Evolutionary conservation across 2,329 filamentous ascomycete genomes (phyloP).

Genomic region (Phoma herbarum): DNA sequence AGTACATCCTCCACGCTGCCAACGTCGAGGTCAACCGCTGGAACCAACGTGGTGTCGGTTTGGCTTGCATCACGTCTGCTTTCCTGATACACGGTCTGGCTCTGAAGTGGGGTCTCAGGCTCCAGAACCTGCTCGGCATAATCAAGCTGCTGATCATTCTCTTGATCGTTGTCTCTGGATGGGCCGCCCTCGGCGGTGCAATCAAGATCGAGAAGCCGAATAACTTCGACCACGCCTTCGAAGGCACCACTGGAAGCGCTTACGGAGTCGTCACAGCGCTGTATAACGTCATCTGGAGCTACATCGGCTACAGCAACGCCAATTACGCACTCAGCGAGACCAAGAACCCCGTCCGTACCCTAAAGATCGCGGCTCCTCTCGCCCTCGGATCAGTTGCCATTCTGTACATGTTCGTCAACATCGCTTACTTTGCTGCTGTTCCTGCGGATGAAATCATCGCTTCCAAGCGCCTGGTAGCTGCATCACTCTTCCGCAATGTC

Average conservation of each 20-base stretch:
- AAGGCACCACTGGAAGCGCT: slow-evolving; percentile 70
- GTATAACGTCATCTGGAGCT: slow-evolving; percentile 77
- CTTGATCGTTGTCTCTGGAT: slow-evolving; percentile 71
- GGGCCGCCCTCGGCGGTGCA: slow-evolving; percentile 68
- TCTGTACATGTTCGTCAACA: slow-evolving; percentile 72
- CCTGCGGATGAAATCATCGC: slow-evolving; percentile 63
- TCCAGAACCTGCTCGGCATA: slow-evolving; percentile 71
- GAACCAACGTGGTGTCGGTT: slow-evolving; percentile 72
- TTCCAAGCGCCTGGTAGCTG: slow-evolving; percentile 64
- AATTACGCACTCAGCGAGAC: slow-evolving; percentile 73
- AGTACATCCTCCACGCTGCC: slow-evolving; percentile 74
- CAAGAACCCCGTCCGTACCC: slow-evolving; percentile 69
- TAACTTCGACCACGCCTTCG: slow-evolving; percentile 71
- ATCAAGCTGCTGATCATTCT: slow-evolving; percentile 73
- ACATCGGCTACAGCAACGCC: slow-evolving; percentile 73
- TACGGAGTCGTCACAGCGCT: slow-evolving; percentile 75
- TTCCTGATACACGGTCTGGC: slow-evolving; percentile 72
- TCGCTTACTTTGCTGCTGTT: slow-evolving; percentile 72
- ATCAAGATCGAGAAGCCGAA: slow-evolving; percentile 65
- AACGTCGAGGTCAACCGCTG: slow-evolving; percentile 69
- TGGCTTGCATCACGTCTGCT: slow-evolving; percentile 71
- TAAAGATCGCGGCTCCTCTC: slow-evolving; percentile 70
- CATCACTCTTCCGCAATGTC: slow-evolving; percentile 66
- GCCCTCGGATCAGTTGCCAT: slow-evolving; percentile 67
- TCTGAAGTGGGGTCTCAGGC: slow-evolving; percentile 71